Base-by-base conservation (phyloP, 2,329 filamentous ascomycete species). In the Drechslera avenae region DNA sequence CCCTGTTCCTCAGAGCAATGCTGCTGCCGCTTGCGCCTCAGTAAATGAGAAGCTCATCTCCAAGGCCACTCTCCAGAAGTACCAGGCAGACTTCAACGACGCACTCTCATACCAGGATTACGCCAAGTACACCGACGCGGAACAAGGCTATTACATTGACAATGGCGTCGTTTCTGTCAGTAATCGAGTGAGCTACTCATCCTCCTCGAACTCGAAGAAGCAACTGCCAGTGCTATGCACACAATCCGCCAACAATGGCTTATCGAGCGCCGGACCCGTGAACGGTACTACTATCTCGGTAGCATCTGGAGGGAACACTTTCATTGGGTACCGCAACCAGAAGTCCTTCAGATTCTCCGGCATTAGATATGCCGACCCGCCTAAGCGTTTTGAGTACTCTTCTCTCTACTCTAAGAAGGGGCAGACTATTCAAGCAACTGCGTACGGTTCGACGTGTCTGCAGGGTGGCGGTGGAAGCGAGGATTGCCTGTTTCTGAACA, bases 251-350 rank as follows among this genome's bases (percentile, higher is more conserved):
- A 67, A 68, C 7, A 79, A 78, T 35, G 63, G 66, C 1, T 60
- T 60, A 2, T 57, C 60, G 4, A 67, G 47, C 14, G 63, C 67
- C 6, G 44, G 39, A 5, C 61, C 63, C 1, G 57, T 64, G 5
- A 54, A 59, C 23, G 68, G 67, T 6, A 67, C 57, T 18, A 60
- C 75, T 34, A 50, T 81, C 14, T 65, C 68, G 8, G 60, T 81
- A 8, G 46, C 70, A 2, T 73, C 77, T 1, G 65, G 60, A n/a
- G 73, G 74, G 3, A 81, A 81, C 48, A 77, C 62, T 0, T 82
- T 76, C 43, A 59, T 78, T 14, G 81, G 81, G 0, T 82, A 77
- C 57, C 75, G 80, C 6, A 82, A 83, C 59, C 75, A 80, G 54
- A 80, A 82, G 60, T 82, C 68, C 5, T 71, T 71, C 41, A 63